Evolutionary conservation across 345 rosid genomes (phyloP).

Genomic region (Chamaenerion angustifolium): DNA sequence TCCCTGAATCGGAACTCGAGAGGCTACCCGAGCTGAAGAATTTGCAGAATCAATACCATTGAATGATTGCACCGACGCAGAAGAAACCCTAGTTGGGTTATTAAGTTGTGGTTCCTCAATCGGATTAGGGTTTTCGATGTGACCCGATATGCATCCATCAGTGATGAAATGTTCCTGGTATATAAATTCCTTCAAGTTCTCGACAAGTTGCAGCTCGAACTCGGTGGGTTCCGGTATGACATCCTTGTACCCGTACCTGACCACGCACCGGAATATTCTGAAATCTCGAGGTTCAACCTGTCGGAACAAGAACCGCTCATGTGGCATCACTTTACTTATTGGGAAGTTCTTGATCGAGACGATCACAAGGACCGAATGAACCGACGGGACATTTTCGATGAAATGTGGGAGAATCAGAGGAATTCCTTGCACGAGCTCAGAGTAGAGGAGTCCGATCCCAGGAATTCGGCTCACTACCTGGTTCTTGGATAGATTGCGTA

Average conservation of each 20-base stretch:
- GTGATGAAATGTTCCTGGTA: conserved; percentile 31
- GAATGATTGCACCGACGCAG: not conserved
- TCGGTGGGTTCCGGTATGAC: conserved; percentile 64
- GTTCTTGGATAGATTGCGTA: conserved; percentile 22
- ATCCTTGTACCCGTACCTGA: conserved; percentile 89
- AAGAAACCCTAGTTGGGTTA: too few species aligned
- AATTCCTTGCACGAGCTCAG: conserved; percentile 68
- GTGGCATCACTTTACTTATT: conserved; percentile 24
- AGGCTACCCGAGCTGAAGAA: conserved; percentile 15
- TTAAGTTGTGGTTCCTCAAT: too few species aligned
- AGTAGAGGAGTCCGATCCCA: conserved; percentile 56
- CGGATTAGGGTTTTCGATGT: too few species aligned
- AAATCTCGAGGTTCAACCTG: conserved; percentile 43
- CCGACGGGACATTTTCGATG: conserved; percentile 37
- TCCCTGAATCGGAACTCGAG: conserved; percentile 46
- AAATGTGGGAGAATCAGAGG: conserved; percentile 64
- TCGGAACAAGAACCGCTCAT: conserved; percentile 61
- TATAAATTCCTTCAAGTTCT: conserved; percentile 85
- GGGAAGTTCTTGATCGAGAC: conserved; percentile 62
- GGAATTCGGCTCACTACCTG: conserved; percentile 35
- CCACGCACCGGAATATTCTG: conserved; percentile 62
- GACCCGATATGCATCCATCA: not conserved
- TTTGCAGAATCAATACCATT: conserved; percentile 20
- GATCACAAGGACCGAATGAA: conserved; percentile 51
- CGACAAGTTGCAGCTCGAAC: conserved; percentile 77